Conservation (phyloP, 2,329 filamentous ascomycete species). For the Aphanocladium album region DNA sequence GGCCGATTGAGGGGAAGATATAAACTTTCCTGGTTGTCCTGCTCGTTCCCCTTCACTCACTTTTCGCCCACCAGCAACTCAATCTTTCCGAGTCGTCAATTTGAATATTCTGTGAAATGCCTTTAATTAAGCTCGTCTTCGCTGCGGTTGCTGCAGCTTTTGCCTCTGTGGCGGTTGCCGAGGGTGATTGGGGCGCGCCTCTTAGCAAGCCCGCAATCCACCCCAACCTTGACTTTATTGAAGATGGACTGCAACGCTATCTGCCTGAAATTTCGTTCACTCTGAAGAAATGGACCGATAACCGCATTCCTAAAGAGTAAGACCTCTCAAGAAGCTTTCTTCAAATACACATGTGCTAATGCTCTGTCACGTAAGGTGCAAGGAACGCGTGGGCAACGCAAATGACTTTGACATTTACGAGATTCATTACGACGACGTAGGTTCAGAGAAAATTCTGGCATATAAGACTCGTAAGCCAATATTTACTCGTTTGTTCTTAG, state of each 20-base stretch:
- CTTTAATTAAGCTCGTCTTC: neutral
- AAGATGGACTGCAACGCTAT: constrained; percentile 3
- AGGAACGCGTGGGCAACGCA: neutral
- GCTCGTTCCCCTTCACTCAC: no score
- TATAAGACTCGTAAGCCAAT: neutral
- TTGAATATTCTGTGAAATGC: neutral
- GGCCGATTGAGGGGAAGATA: neutral
- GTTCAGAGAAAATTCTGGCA: neutral
- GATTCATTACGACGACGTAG: constrained; percentile 4
- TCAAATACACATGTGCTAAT: neutral
- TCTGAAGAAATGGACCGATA: constrained; percentile 1
- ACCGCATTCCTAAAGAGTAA: constrained; percentile 2
- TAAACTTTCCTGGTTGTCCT: neutral
- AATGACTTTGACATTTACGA: constrained; percentile 9
- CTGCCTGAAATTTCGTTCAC: constrained; percentile 6
- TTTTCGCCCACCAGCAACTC: no score
- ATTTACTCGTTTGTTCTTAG: neutral
- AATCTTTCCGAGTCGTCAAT: no score
- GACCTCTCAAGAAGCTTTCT: no score
- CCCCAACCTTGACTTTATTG: constrained; percentile 4
- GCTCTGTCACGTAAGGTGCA: neutral
- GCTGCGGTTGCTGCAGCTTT: neutral
- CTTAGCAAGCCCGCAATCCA: neutral
- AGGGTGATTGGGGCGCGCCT: neutral
- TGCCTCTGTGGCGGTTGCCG: neutral